Evolutionary conservation across 192 early-diverging fungal genomes (phyloP).

Genomic region (Spinellus fusiger): DNA sequence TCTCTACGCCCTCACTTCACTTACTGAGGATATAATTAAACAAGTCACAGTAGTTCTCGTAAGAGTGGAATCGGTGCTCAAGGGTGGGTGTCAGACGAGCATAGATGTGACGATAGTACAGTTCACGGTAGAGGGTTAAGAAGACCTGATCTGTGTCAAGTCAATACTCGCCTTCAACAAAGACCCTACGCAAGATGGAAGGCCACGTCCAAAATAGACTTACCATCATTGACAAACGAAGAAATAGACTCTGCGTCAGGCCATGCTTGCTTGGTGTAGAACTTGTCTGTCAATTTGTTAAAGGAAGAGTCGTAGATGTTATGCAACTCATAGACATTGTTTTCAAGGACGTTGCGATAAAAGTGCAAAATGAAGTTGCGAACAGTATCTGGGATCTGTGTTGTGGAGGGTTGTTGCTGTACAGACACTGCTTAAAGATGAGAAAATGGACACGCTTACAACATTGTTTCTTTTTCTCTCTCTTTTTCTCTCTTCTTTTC

Average conservation of each 20-base stretch:
- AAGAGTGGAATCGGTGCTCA: slow-evolving; percentile 87
- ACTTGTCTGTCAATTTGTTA: slow-evolving; percentile 88
- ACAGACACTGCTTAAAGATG: background rate
- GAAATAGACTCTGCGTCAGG: slow-evolving; percentile 81
- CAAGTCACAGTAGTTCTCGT: slow-evolving; percentile 94
- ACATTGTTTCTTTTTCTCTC: background rate
- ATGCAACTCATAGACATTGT: slow-evolving; percentile 80
- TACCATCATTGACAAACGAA: slow-evolving; percentile 78
- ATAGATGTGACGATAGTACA: slow-evolving; percentile 97
- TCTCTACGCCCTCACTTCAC: slow-evolving; percentile 9
- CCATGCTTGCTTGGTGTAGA: slow-evolving; percentile 84
- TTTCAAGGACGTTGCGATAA: slow-evolving; percentile 71
- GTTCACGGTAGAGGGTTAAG: slow-evolving; percentile 89
- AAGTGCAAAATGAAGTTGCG: slow-evolving; percentile 81
- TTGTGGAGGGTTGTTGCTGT: slow-evolving; percentile 31
- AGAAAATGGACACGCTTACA: slow-evolving; percentile 1
- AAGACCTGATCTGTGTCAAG: slow-evolving; percentile 68
- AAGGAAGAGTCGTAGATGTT: slow-evolving; percentile 87
- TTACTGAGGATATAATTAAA: slow-evolving; percentile 95
- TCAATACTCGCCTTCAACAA: background rate
- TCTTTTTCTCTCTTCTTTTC: background rate
- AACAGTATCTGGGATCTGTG: slow-evolving; percentile 77
- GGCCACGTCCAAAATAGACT: slow-evolving; percentile 2
- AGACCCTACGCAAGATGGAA: background rate
- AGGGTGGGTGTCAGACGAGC: slow-evolving; percentile 83